phyloP scores from a whole-genome alignment of 345 rosid species.

The Passiflora organensis region DNA sequence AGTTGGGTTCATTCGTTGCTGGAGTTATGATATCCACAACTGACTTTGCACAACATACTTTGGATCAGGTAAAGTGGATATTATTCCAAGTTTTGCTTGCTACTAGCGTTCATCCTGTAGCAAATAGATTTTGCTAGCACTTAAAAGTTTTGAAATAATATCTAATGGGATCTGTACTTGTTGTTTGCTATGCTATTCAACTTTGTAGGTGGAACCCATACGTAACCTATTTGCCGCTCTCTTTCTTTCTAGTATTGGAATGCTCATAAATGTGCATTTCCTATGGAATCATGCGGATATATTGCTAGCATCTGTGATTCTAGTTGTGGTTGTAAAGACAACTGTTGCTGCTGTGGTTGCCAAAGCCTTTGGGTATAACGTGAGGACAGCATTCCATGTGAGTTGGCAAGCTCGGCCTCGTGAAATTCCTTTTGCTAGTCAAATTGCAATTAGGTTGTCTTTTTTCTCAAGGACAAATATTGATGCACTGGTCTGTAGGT shows the following conservation, averaged over 20 bases:
- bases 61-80: slow-evolving; percentile 99
- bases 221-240: slow-evolving; percentile 96
- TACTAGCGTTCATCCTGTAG: no score
- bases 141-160: no score
- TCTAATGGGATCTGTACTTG: background rate
- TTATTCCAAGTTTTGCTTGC: no score
- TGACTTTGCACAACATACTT: slow-evolving; percentile 87
- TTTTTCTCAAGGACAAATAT: background rate
- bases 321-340: slow-evolving; percentile 87
- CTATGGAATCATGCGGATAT: slow-evolving; percentile 99
- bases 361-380: slow-evolving; percentile 77
- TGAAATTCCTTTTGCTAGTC: background rate
- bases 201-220: slow-evolving; percentile 87
- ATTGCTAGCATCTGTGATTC: slow-evolving; percentile 88
- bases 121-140: no score
- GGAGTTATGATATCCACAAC: slow-evolving; percentile 99
- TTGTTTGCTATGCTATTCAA: background rate
- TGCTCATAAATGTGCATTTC: slow-evolving; percentile 95
- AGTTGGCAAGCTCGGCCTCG: slow-evolving; percentile 31
- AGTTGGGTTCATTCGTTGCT: slow-evolving; percentile 96
- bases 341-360: slow-evolving; percentile 58
- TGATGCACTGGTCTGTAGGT: slow-evolving; percentile 40
- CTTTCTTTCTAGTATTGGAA: slow-evolving; percentile 94
- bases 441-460: background rate
- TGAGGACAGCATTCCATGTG: slow-evolving; percentile 82